Evolutionary conservation across 2,329 filamentous ascomycete genomes (phyloP).

Genomic region (Onygenales sp.): DNA sequence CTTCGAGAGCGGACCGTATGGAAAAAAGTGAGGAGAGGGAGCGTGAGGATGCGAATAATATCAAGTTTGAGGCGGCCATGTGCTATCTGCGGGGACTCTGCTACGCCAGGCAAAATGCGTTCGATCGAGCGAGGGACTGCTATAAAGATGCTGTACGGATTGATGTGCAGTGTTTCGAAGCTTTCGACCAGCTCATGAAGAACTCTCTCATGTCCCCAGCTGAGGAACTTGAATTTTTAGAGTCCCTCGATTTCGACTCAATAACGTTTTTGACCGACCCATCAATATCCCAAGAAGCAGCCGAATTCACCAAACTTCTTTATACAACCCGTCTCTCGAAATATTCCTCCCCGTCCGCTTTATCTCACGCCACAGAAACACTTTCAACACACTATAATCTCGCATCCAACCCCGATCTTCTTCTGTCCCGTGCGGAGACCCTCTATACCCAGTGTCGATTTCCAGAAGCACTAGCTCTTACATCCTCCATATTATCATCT

Average conservation of each 20-base stretch:
- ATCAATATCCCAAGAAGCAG: conserved; percentile 70
- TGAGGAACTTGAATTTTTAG: conserved; percentile 82
- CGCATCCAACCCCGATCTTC: conserved; percentile 74
- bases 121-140: conserved; percentile 93
- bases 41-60: conserved; percentile 60
- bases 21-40: conserved; percentile 54
- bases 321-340: conserved; percentile 95
- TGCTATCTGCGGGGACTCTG: conserved; percentile 90
- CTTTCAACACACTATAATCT: conserved; percentile 91
- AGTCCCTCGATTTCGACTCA: conserved; percentile 81
- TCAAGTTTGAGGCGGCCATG: conserved; percentile 93
- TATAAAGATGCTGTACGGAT: conserved; percentile 97
- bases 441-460: conserved; percentile 93
- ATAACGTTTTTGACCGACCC: conserved; percentile 58
- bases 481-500: conserved; percentile 67
- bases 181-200: conserved; percentile 95
- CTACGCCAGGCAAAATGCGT: conserved; percentile 94
- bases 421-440: conserved; percentile 81
- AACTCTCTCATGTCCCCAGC: conserved; percentile 84
- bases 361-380: conserved; percentile 78
- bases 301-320: conserved; percentile 88
- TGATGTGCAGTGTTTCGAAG: conserved; percentile 96
- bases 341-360: conserved; percentile 76
- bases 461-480: conserved; percentile 74
- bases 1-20: conserved; percentile 39